phyloP scores from a whole-genome alignment of 495 filamentous ascomycete genomes.

The Pseudomonodictys pantanalensis region DNA sequence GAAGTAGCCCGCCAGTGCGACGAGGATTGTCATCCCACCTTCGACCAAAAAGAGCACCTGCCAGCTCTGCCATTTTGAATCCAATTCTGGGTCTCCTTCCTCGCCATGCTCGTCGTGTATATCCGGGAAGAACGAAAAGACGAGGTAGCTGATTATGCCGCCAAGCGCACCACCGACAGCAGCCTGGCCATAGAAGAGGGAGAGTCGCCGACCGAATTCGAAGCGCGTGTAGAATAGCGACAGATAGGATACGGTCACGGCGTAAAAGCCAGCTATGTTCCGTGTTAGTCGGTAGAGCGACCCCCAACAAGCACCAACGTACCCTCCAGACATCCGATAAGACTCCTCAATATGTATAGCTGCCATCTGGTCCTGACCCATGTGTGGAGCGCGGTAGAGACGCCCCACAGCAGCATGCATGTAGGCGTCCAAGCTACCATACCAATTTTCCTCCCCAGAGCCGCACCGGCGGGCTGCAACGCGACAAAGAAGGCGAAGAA shows the following conservation, averaged over 20 bases:
- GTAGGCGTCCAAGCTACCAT: conserved; percentile 53
- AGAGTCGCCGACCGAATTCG: conserved; percentile 53
- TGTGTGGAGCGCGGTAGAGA: conserved; percentile 49
- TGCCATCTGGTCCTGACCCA: conserved; percentile 41
- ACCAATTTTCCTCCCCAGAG: conserved; percentile 53
- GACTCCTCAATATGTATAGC: conserved; percentile 44
- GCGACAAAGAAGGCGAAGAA: conserved; percentile 59
- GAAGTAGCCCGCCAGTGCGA: conserved; percentile 49
- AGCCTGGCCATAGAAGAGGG: conserved; percentile 56
- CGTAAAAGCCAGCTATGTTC: conserved; percentile 51
- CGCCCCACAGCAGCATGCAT: conserved; percentile 56
- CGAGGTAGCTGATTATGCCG: conserved; percentile 47
- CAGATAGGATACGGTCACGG: conserved; percentile 53
- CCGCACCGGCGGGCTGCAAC: conserved; percentile 55
- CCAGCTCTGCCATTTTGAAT: conserved; percentile 45
- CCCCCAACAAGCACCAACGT: neutral
- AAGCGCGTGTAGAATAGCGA: conserved; percentile 55
- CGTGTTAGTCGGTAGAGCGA: neutral
- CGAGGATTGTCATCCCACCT: conserved; percentile 47
- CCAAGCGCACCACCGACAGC: conserved; percentile 58
- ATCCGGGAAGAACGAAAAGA: conserved; percentile 39
- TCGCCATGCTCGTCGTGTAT: conserved; percentile 9
- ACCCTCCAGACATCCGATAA: conserved; percentile 47
- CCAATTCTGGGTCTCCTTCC: neutral
- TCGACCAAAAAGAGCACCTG: conserved; percentile 59